A percentile compares a stretch with the other conserved stretches of the same genome.
Evolutionary conservation across 805 yeast genomes (phyloP).

Genomic region (Ogataea salicorniae): DNA sequence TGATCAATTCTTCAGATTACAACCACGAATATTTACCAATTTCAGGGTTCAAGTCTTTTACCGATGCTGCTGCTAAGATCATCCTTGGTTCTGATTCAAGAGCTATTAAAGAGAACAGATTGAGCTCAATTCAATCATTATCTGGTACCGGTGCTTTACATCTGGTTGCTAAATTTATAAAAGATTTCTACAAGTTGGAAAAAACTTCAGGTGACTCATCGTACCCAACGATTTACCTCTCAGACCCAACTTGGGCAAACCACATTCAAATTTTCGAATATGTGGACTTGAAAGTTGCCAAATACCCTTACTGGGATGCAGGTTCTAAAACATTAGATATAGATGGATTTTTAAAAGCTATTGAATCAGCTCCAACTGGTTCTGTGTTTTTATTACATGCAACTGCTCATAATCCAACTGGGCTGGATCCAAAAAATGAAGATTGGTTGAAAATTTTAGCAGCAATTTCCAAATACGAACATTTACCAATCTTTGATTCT

Average conservation of each 20-base stretch:
- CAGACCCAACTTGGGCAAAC: conserved; percentile 97
- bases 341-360: conserved; percentile 58
- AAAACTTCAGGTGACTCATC: conserved; percentile 18
- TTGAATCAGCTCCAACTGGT: conserved; percentile 64
- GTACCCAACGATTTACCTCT: conserved; percentile 55
- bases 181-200: conserved; percentile 38
- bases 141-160: conserved; percentile 93
- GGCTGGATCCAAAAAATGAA: conserved; percentile 80
- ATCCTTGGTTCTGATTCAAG: conserved; percentile 60
- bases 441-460: conserved; percentile 75
- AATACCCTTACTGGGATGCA: conserved; percentile 85
- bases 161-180: conserved; percentile 69
- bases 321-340: conserved; percentile 66
- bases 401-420: conserved; percentile 98
- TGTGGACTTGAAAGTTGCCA: conserved; percentile 59
- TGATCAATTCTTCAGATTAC: conserved; percentile 53
- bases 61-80: conserved; percentile 65
- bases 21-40: conserved; percentile 91
- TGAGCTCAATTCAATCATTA: conserved; percentile 67
- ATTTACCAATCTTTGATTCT: conserved; percentile 82
- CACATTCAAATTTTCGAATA: conserved; percentile 77
- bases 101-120: conserved; percentile 42
- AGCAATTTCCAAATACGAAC: conserved; percentile 54
- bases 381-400: conserved; percentile 84
- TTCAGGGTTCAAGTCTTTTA: conserved; percentile 65